Percentiles rank a stretch among this genome's conserved stretches.
Conservation (phyloP, 1,139 yeast species). For the Yamadazyma jaroonii region DNA sequence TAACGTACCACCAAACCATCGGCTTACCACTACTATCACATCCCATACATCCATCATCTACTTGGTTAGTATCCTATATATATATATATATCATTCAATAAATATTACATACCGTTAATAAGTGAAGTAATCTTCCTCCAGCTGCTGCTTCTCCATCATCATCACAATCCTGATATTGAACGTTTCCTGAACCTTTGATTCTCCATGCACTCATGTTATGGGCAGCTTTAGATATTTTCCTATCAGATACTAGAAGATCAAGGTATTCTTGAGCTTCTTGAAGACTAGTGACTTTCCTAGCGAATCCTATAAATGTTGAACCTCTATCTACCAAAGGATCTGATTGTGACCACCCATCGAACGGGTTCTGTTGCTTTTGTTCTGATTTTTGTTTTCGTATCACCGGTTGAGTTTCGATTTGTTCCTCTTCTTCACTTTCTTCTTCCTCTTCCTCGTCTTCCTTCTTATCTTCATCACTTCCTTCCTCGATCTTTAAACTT, state of each 20-base stretch:
- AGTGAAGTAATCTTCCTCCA: slow-evolving; percentile 81
- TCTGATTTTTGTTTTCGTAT: slow-evolving; percentile 14
- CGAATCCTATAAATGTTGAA: slow-evolving; percentile 81
- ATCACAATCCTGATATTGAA: slow-evolving; percentile 77
- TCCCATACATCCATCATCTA: slow-evolving; percentile 79
- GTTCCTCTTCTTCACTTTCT: too few relatives aligned
- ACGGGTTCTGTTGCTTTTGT: too few relatives aligned
- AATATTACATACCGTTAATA: slow-evolving; percentile 57
- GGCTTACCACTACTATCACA: slow-evolving; percentile 78
- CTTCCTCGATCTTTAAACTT: too few relatives aligned
- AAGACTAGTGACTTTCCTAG: slow-evolving; percentile 56
- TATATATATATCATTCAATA: too few relatives aligned
- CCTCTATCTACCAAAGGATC: slow-evolving; percentile 81
- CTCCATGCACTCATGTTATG: slow-evolving; percentile 91
- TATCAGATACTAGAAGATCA: slow-evolving; percentile 55
- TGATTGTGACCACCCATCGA: slow-evolving; percentile 71
- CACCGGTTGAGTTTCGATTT: slow-evolving; percentile 3
- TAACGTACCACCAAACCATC: slow-evolving; percentile 95
- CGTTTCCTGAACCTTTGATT: slow-evolving; percentile 52
- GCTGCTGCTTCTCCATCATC: slow-evolving; percentile 99
- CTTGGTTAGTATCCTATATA: slow-evolving; percentile 21
- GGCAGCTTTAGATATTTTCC: slow-evolving; percentile 61
- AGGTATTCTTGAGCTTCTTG: slow-evolving; percentile 61
- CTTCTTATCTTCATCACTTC: slow-evolving; percentile 27
- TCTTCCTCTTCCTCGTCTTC: too few relatives aligned